Evolutionary conservation across 306 rosid genomes (phyloP).

Genomic region (Bauhinia variegata): DNA sequence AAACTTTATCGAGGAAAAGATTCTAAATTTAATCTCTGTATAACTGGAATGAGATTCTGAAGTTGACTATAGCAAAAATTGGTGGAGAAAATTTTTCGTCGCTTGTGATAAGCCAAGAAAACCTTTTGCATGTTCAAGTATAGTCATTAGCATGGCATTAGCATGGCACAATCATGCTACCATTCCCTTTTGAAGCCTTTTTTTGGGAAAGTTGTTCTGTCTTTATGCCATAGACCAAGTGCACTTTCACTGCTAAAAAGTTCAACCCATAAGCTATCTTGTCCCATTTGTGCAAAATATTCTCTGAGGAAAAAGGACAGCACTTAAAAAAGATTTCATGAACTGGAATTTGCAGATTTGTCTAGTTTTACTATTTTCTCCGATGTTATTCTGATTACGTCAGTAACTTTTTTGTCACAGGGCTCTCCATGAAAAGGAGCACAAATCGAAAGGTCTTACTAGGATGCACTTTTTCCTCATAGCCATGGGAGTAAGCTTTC

Average conservation of each 20-base stretch:
- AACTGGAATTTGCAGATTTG: conserved; percentile 35
- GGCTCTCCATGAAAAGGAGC: conserved; percentile 65
- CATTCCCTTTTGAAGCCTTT: not conserved
- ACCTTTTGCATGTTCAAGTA: conserved; percentile 19
- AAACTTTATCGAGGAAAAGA: no score
- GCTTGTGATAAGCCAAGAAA: no score
- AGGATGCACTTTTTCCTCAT: conserved; percentile 58
- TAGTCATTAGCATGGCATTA: conserved; percentile 3
- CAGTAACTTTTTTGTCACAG: conserved; percentile 30
- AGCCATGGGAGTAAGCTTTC: conserved; percentile 66
- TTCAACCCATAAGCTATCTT: not conserved
- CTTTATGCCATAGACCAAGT: conserved; percentile 20
- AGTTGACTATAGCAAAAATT: no score
- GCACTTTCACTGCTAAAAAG: conserved; percentile 49
- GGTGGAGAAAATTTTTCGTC: no score
- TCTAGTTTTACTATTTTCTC: conserved; percentile 36
- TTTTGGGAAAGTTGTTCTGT: conserved; percentile 1
- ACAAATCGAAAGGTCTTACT: conserved; percentile 46
- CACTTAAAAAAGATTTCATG: no score
- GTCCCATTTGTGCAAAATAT: no score
- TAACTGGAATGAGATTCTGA: no score
- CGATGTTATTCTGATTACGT: not conserved
- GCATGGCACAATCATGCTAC: no score
- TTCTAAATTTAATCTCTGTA: no score
- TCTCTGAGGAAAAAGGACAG: no score